These are phyloP conservation scores for Termitomyces heimii DNA, from an alignment of 768 basidiomycete species.

Conservation along the genomic window DNA sequence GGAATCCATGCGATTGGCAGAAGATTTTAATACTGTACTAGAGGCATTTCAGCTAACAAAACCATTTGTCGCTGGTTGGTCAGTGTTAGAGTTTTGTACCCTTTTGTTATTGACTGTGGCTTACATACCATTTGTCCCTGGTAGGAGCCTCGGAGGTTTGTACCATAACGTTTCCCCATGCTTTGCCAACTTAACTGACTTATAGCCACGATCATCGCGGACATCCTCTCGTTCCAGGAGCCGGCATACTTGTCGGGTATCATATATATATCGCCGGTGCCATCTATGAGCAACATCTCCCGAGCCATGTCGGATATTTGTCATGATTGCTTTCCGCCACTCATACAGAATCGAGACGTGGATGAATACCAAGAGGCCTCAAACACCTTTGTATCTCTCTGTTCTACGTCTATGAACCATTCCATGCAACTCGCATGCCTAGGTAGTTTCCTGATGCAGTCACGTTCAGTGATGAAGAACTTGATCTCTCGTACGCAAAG, in stretches of 20 bases:
- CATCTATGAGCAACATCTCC: conserved; percentile 20
- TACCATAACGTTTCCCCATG: not conserved
- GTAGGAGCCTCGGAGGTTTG: conserved; percentile 22
- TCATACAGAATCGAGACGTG: conserved; percentile 15
- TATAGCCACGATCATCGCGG: conserved; percentile 20
- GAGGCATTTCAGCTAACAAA: conserved; percentile 20
- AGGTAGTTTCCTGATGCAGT: conserved; percentile 20
- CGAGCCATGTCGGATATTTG: conserved; percentile 11
- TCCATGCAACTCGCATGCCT: conserved; percentile 15
- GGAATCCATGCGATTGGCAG: conserved; percentile 21
- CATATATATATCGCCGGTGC: conserved; percentile 20
- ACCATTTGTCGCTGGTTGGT: conserved; percentile 28
- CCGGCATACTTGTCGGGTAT: conserved; percentile 20
- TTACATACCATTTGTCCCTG: not conserved
- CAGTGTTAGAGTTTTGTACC: not conserved
- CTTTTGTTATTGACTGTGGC: not conserved
- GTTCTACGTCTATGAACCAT: conserved; percentile 11
- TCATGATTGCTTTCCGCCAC: conserved; percentile 14
- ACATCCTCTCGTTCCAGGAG: conserved; percentile 19
- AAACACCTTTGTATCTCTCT: conserved; percentile 14
- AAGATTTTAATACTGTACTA: conserved; percentile 26
- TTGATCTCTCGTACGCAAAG: conserved; percentile 21
- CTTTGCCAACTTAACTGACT: not conserved
- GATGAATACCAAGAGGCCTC: conserved; percentile 18
- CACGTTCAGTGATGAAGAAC: conserved; percentile 15